Evolutionary conservation across 768 basidiomycete species (phyloP).

Genomic region (Russula earlei): DNA sequence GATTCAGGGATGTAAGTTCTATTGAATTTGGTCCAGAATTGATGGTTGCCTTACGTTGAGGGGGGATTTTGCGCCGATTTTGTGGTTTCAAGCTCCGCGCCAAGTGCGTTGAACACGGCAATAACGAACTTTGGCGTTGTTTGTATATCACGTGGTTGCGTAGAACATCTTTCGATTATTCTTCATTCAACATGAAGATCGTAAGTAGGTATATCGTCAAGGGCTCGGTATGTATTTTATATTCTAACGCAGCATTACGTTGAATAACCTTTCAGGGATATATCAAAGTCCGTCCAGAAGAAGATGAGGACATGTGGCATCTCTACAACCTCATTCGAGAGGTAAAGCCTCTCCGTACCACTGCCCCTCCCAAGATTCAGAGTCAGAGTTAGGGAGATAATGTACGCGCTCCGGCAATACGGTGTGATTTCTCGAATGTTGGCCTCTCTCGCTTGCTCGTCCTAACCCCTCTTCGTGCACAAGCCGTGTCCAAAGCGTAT

Average conservation of each 20-base stretch:
- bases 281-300: conserved; percentile 91
- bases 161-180: too few relatives aligned
- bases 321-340: conserved; percentile 92
- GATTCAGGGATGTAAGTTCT: too few relatives aligned
- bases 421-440: conserved; percentile 34
- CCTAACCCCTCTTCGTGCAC: neutral
- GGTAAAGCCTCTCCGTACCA: conserved; percentile 27
- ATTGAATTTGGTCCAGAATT: too few relatives aligned
- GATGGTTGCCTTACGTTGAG: too few relatives aligned
- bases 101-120: too few relatives aligned
- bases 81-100: too few relatives aligned
- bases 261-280: conserved; percentile 55
- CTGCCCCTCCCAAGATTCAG: conserved; percentile 10
- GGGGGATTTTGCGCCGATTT: too few relatives aligned
- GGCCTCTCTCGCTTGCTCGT: neutral
- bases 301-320: conserved; percentile 99
- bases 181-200: conserved; percentile 73
- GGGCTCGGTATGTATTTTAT: conserved; percentile 48
- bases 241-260: conserved; percentile 16
- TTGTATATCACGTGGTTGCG: too few relatives aligned
- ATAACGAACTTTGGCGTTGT: too few relatives aligned
- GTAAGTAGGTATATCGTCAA: conserved; percentile 78
- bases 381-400: conserved; percentile 49
- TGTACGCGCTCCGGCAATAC: conserved; percentile 77
- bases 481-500: conserved; percentile 82